Evolutionary conservation across 2,329 filamentous ascomycete species (phyloP).

Genomic region (Diaporthe sp.): DNA sequence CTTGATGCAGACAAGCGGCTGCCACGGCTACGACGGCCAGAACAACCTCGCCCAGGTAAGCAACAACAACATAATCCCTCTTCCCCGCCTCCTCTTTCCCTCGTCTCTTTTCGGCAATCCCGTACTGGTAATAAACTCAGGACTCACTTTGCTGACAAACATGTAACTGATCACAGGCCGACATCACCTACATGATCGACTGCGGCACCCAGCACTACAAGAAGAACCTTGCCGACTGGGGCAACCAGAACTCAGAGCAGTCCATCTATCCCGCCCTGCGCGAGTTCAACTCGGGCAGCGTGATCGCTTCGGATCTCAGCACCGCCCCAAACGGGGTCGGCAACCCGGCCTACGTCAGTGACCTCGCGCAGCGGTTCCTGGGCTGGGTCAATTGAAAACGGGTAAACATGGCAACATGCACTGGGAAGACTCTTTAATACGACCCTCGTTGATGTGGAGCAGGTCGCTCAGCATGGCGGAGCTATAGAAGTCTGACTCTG

Average conservation of each 20-base stretch:
- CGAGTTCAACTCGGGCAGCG: conserved; percentile 52
- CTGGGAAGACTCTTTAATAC: too few species aligned
- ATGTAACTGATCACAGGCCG: background rate
- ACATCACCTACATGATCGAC: conserved; percentile 25
- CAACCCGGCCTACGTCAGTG: conserved; percentile 24
- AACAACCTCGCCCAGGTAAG: conserved; percentile 45
- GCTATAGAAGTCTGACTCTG: too few species aligned
- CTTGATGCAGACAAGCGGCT: conserved; percentile 52
- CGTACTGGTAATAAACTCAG: background rate
- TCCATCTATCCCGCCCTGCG: conserved; percentile 52
- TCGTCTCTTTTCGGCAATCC: background rate
- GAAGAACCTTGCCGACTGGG: conserved; percentile 42
- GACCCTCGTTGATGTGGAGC: too few species aligned
- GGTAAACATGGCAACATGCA: too few species aligned
- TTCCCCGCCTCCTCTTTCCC: background rate
- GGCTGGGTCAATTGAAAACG: conserved; percentile 9
- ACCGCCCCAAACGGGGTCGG: conserved; percentile 37
- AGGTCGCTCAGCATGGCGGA: too few species aligned
- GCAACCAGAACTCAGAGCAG: conserved; percentile 41
- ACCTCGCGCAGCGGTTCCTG: conserved; percentile 23
- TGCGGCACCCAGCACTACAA: conserved; percentile 44
- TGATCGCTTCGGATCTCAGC: conserved; percentile 48
- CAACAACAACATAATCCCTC: background rate
- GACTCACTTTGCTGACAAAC: background rate
- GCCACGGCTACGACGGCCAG: conserved; percentile 47